Conservation (phyloP, 129 eudicot genomes). For the Flaveria ramosissima region DNA sequence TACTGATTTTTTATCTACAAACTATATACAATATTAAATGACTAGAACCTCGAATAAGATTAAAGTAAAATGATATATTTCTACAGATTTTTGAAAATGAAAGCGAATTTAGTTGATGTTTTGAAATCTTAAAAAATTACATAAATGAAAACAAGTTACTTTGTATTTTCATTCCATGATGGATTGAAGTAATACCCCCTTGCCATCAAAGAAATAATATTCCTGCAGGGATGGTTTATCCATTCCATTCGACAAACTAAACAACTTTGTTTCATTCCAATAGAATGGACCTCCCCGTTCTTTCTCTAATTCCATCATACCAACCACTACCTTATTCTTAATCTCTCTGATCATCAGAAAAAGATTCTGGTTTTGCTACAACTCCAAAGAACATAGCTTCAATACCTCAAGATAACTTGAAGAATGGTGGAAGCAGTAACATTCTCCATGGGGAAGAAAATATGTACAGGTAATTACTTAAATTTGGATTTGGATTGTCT, state of each 20-base stretch:
- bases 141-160: background rate
- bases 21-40: background rate
- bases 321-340: conserved; percentile 14
- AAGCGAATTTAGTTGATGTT: background rate
- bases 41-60: background rate
- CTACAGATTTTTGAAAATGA: background rate
- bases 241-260: background rate
- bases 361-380: conserved; percentile 31
- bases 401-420: conserved; percentile 29
- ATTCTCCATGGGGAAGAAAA: conserved; percentile 23
- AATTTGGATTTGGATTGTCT: conserved; percentile 22
- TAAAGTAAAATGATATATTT: background rate
- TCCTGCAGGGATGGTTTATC: background rate
- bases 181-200: background rate
- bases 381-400: conserved; percentile 32
- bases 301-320: conserved; percentile 5
- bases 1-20: background rate
- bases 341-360: conserved; percentile 42
- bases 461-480: conserved; percentile 34
- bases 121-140: background rate
- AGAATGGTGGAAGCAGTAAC: conserved; percentile 21
- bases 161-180: background rate
- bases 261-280: background rate
- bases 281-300: background rate
- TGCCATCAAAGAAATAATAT: background rate